These are phyloP conservation scores for Collariella sp. DNA, from an alignment of 495 filamentous ascomycete species.

Conservation along the genomic window DNA sequence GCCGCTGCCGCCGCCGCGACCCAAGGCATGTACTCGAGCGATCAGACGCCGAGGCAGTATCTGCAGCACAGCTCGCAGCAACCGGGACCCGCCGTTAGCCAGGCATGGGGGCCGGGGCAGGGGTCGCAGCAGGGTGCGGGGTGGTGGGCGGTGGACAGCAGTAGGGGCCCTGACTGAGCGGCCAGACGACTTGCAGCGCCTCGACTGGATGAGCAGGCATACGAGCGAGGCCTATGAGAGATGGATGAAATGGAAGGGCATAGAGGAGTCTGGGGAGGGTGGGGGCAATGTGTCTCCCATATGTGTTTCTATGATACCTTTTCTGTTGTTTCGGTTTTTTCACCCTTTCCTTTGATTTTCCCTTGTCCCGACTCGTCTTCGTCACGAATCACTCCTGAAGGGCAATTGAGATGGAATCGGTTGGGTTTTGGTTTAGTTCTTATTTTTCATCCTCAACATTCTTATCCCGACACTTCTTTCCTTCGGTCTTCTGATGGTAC, in stretches of 20 bases:
- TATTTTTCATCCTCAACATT: no score
- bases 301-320: slow-evolving; percentile 15
- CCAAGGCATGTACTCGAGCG: slow-evolving; percentile 50
- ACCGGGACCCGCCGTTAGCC: slow-evolving; percentile 30
- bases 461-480: no score
- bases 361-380: background rate
- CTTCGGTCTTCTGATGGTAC: no score
- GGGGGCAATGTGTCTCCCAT: slow-evolving; percentile 8
- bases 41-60: slow-evolving; percentile 54
- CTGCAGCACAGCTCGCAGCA: slow-evolving; percentile 41
- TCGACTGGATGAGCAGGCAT: no score
- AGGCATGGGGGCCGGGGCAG: slow-evolving; percentile 38
- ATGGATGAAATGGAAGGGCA: slow-evolving; percentile 4
- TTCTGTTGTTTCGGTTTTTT: slow-evolving; percentile 10
- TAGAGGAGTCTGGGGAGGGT: slow-evolving; percentile 27
- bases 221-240: background rate
- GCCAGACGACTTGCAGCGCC: no score
- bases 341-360: slow-evolving; percentile 10
- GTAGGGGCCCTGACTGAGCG: no score
- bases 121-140: slow-evolving; percentile 19
- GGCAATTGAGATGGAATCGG: no score
- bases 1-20: slow-evolving; percentile 38
- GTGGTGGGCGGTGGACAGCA: slow-evolving; percentile 42
- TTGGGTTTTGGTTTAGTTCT: no score
- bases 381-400: background rate